Evolutionary conservation across 352 stramenopile genomes (phyloP), one percentile per base, ranked within the genome.

Genomic region (Elongisporangium senticosum): DNA sequence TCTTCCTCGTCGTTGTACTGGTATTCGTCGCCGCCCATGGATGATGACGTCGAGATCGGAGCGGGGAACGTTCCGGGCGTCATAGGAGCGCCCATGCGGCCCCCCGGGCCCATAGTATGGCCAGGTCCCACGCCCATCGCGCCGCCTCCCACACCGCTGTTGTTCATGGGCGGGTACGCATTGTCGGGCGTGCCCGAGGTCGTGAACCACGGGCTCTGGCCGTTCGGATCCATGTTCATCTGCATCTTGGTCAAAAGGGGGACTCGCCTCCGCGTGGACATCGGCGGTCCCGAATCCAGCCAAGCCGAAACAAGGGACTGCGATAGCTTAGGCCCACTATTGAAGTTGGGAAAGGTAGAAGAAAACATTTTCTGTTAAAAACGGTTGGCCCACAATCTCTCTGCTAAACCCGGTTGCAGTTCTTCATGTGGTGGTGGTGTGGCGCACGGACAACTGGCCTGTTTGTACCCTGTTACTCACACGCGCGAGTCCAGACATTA

Each of bases 201-300:
- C 62, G 78, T 90, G 60, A 90, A 90, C 80, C 80, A 90, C 60
- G 80, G 80, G 55, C 79, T 85, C 61, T 69, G 70, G 47, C 64
- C 67, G 68, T 77, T 84, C 47, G 77, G 79, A 66, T 89, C 79
- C 79, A 89, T 89, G 57, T 89, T 89, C 71, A 89, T 86, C 63
- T 89, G 77, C 79, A 89, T 89, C 23, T 13, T 75, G 24, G 6
- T 11, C 26, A 17, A 43, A n/a, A 43, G 33, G 33, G 33, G 33
- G 33, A 17, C 11, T 43, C 33, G 13, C 33, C 33, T 43, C 33
- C 33, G 33, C 33, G 33, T 43, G 33, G 33, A 43, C 33, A 43
- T 2, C 1, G 1, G 33, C 1, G 2, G 33, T 43, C 33, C 33
- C 33, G 33, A 43, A 43, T 43, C 11, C 3, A 17, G 7, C 17